These are phyloP conservation scores for Cenchrus fungigraminus DNA, from an alignment of 176 grass and related monocot genomes.

Conservation along the genomic window DNA sequence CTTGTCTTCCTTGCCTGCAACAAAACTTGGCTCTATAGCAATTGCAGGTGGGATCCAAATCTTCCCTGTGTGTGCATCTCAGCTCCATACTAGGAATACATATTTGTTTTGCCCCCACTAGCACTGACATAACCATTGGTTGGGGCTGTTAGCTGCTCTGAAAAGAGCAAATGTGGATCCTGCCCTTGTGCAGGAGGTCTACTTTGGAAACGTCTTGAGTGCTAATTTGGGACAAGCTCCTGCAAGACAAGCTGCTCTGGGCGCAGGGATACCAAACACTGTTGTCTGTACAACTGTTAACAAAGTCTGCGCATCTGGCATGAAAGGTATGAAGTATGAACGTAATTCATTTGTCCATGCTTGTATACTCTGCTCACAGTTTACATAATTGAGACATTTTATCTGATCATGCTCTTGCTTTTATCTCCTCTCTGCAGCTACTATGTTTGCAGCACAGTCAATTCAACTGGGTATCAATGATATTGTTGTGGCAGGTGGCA, in stretches of 20 bases:
- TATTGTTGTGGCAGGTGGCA: constrained; percentile 91
- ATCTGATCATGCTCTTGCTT: not conserved
- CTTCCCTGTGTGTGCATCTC: not conserved
- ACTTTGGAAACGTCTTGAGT: constrained; percentile 91
- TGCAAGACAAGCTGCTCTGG: constrained; percentile 85
- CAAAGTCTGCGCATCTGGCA: constrained; percentile 95
- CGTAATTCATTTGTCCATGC: not conserved
- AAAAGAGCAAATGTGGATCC: constrained; percentile 74
- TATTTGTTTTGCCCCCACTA: not conserved
- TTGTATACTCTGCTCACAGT: not conserved
- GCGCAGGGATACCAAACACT: constrained; percentile 84
- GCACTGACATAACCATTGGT: constrained; percentile 20
- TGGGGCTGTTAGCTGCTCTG: constrained; percentile 63
- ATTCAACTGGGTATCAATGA: constrained; percentile 90
- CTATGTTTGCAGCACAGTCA: constrained; percentile 84
- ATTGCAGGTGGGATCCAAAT: constrained; percentile 59
- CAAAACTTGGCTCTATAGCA: constrained; percentile 81
- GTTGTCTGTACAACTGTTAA: constrained; percentile 87
- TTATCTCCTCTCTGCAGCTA: constrained; percentile 51
- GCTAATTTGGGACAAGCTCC: constrained; percentile 97
- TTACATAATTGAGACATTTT: not conserved
- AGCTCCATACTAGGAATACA: not conserved
- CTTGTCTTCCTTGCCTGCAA: constrained; percentile 81
- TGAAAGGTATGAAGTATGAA: constrained; percentile 61
- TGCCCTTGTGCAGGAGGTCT: constrained; percentile 84